phyloP scores from a whole-genome alignment of 805 yeast genomes.

The Candida nemodendra region DNA sequence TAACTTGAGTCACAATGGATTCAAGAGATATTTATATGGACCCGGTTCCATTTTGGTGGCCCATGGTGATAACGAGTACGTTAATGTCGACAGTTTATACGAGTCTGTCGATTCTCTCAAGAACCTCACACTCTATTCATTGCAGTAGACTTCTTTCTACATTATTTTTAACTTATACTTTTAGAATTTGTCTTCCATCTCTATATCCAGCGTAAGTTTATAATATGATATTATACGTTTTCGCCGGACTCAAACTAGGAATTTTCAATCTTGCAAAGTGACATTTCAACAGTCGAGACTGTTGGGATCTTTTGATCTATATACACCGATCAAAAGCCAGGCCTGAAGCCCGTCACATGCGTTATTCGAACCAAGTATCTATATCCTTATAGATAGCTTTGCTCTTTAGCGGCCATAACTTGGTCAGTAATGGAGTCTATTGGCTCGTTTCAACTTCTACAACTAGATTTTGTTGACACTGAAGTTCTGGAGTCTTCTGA shows the following conservation, averaged over 20 bases:
- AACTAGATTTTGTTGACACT: no score
- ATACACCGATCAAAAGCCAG: background rate
- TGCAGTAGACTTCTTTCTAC: constrained; percentile 1
- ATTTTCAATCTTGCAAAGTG: constrained; percentile 23
- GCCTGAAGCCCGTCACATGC: background rate
- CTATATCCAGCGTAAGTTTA: constrained; percentile 31
- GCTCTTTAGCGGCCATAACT: no score
- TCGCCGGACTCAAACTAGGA: constrained; percentile 33
- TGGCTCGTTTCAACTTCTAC: no score
- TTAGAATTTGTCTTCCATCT: constrained; percentile 22
- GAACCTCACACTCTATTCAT: constrained; percentile 33
- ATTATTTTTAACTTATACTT: background rate
- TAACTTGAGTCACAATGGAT: constrained; percentile 33
- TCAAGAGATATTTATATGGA: constrained; percentile 56
- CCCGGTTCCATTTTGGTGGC: constrained; percentile 66
- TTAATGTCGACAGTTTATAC: constrained; percentile 44
- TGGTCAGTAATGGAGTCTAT: no score
- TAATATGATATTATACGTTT: constrained; percentile 6
- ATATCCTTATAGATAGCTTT: background rate
- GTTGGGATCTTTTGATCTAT: background rate
- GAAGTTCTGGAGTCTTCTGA: no score
- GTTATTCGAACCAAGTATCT: background rate
- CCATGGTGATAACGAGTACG: constrained; percentile 56
- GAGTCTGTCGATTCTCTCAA: constrained; percentile 56
- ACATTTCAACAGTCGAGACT: background rate